Conservation (phyloP, 495 filamentous ascomycete genomes). For the Xylaria flabelliformis region DNA sequence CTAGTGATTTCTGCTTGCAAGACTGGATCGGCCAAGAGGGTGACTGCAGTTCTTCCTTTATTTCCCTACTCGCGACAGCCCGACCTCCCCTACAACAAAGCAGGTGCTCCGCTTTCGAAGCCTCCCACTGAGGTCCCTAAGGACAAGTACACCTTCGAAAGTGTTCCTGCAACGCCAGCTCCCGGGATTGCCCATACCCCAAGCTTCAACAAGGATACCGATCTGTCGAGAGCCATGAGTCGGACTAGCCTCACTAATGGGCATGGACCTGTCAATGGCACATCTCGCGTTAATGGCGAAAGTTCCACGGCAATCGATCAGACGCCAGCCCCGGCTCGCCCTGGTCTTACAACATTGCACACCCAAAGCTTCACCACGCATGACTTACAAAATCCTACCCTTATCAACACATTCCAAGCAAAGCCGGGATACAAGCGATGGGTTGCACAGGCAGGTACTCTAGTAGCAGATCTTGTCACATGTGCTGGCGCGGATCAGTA, state of each 20-base stretch:
- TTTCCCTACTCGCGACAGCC: constrained; percentile 97
- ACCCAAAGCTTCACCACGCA: constrained; percentile 57
- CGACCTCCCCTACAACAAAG: constrained; percentile 94
- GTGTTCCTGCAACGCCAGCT: constrained; percentile 82
- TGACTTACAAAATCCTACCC: constrained; percentile 62
- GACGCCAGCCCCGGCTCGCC: constrained; percentile 26
- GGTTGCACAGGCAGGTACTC: constrained; percentile 96
- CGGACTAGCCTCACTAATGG: constrained; percentile 56
- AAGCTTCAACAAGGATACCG: constrained; percentile 54
- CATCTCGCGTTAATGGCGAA: constrained; percentile 49
- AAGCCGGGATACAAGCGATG: constrained; percentile 96
- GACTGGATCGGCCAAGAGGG: constrained; percentile 87
- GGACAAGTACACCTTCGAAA: constrained; percentile 89
- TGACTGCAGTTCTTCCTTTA: constrained; percentile 92
- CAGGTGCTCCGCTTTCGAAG: constrained; percentile 84
- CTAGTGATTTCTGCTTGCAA: constrained; percentile 90
- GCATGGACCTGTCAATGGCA: constrained; percentile 44
- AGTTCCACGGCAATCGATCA: constrained; percentile 26
- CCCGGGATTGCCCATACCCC: constrained; percentile 68
- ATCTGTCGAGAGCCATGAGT: constrained; percentile 40
- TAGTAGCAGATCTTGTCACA: constrained; percentile 92
- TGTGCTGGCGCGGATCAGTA: constrained; percentile 95
- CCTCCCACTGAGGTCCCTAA: constrained; percentile 59
- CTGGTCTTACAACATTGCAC: constrained; percentile 29
- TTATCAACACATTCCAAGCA: constrained; percentile 71